phyloP scores from a whole-genome alignment of 2,329 filamentous ascomycete genomes.

The Mariannaea sp. region DNA sequence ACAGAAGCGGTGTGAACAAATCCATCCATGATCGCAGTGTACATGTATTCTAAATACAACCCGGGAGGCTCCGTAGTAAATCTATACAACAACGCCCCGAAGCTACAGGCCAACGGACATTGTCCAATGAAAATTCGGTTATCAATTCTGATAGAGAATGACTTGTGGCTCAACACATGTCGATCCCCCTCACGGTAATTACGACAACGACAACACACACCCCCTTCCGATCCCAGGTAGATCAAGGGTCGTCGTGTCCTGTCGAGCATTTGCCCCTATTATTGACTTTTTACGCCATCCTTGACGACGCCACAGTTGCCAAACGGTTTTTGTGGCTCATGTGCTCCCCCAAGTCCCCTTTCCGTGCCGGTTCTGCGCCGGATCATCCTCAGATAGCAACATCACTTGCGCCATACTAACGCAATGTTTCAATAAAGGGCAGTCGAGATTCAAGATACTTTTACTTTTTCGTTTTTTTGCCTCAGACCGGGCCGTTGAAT shows the following conservation, averaged over 20 bases:
- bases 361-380: conserved; percentile 28
- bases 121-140: conserved; percentile 22
- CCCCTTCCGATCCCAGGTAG: conserved; percentile 16
- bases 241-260: too few species aligned
- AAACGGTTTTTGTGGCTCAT: conserved; percentile 31
- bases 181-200: conserved; percentile 32
- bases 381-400: conserved; percentile 10
- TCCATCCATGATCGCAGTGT: neutral
- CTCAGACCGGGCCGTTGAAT: conserved; percentile 27
- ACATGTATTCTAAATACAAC: neutral
- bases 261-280: too few species aligned
- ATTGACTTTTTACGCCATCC: neutral
- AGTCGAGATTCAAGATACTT: too few species aligned
- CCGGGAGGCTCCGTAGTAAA: neutral
- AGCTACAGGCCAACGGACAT: neutral
- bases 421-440: conserved; percentile 5
- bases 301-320: conserved; percentile 1
- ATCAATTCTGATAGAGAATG: conserved; percentile 28
- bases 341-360: too few species aligned
- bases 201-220: conserved; percentile 29
- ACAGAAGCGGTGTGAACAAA: neutral
- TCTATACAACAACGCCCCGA: conserved; percentile 4
- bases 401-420: conserved; percentile 23
- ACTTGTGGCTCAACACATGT: conserved; percentile 37
- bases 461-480: conserved; percentile 25